These are phyloP conservation scores for Xylaria sp. DNA, from an alignment of 2,329 filamentous ascomycete species.

Conservation along the genomic window DNA sequence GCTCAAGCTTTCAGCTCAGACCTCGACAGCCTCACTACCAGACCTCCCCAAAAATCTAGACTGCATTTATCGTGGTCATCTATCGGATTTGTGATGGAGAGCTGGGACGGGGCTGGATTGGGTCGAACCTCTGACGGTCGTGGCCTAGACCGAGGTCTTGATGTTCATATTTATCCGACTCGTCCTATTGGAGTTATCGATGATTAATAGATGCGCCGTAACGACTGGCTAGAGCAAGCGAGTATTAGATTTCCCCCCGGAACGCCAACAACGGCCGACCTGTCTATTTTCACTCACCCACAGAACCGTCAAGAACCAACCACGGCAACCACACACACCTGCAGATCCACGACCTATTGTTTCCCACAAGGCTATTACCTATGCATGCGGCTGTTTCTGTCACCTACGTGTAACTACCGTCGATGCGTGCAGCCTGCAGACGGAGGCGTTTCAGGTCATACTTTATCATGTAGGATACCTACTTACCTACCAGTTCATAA, in stretches of 20 bases:
- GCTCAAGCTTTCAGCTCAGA: slow-evolving; percentile 15
- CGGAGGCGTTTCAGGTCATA: neutral
- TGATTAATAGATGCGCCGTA: neutral
- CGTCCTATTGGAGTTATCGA: neutral
- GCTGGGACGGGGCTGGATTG: neutral
- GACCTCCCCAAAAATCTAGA: neutral
- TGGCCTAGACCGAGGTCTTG: slow-evolving; percentile 14
- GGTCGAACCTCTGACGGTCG: slow-evolving; percentile 5
- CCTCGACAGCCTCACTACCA: slow-evolving; percentile 13
- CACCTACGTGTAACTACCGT: neutral
- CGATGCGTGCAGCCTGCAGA: too few relatives aligned
- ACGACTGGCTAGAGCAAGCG: slow-evolving; percentile 5
- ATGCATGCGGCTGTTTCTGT: neutral
- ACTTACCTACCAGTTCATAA: too few relatives aligned
- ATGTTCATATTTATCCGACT: neutral
- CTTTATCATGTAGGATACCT: too few relatives aligned
- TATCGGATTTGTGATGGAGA: neutral
- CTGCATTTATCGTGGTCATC: neutral
- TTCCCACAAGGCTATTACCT: neutral
- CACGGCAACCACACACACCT: too few relatives aligned
- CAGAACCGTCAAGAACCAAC: neutral
- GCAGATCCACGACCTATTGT: neutral
- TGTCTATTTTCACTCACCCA: neutral
- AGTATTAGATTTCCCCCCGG: neutral
- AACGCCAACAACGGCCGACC: neutral